Evolutionary conservation across 2,329 filamentous ascomycete genomes (phyloP).

Genomic region (Oidium heveae): DNA sequence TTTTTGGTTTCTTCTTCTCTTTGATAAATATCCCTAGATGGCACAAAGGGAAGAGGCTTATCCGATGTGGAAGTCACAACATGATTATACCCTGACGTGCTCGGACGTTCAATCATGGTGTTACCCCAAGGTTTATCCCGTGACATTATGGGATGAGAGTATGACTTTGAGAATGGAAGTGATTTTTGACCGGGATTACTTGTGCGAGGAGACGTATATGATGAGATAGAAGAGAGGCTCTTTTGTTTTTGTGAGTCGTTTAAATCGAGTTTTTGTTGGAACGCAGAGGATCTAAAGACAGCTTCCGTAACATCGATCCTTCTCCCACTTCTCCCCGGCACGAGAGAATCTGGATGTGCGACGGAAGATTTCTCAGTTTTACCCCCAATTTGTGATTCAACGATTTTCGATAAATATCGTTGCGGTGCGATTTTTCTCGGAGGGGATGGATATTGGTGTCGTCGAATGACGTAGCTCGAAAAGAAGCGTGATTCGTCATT

Average conservation of each 20-base stretch:
- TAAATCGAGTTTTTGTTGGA: neutral
- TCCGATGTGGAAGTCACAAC: constrained; percentile 8
- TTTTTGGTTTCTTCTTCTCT: constrained; percentile 14
- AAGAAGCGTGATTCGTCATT: constrained; percentile 28
- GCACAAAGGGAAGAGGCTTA: constrained; percentile 36
- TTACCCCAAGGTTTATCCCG: neutral
- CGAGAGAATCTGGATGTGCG: neutral
- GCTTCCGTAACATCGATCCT: neutral
- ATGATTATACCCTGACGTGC: neutral
- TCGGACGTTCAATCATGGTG: neutral
- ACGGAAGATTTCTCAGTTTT: neutral
- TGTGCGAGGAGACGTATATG: neutral
- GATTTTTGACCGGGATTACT: neutral
- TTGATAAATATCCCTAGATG: constrained; percentile 56
- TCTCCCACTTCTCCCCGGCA: neutral
- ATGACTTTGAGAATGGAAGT: neutral
- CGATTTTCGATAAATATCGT: neutral
- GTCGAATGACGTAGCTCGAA: neutral
- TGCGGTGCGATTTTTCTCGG: neutral
- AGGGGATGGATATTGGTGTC: neutral
- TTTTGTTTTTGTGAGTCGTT: neutral
- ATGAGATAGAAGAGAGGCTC: neutral
- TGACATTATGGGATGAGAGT: neutral
- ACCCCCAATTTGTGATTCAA: neutral
- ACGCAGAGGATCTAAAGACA: neutral